A percentile compares a stretch with the other conserved stretches of the same genome.
Evolutionary conservation across 768 basidiomycete species (phyloP).

Genomic region (Termitomyces sp.): DNA sequence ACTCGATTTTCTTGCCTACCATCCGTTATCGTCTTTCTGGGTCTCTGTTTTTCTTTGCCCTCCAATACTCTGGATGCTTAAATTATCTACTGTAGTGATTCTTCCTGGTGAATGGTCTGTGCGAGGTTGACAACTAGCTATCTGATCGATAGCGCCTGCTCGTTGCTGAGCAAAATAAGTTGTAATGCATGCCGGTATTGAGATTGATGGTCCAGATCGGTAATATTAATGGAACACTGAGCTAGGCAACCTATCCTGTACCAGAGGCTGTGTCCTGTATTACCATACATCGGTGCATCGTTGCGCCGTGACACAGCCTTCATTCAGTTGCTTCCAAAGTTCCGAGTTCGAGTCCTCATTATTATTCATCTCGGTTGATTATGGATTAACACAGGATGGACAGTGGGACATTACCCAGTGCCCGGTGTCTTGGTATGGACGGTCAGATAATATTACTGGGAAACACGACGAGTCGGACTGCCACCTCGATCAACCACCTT

Average conservation of each 20-base stretch:
- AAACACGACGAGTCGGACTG: not conserved
- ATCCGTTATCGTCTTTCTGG: not conserved
- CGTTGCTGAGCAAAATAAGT: not conserved
- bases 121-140: not conserved
- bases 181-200: too few relatives aligned
- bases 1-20: not conserved
- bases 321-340: not conserved
- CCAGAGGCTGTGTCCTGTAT: not conserved
- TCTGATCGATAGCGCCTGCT: not conserved
- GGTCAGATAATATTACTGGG: not conserved
- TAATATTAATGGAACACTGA: too few relatives aligned
- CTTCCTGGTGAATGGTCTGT: not conserved
- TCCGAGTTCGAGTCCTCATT: not conserved
- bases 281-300: not conserved
- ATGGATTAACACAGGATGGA: not conserved
- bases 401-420: not conserved
- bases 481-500: not conserved
- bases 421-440: not conserved
- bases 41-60: not conserved
- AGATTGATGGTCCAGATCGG: too few relatives aligned
- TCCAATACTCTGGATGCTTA: too few relatives aligned
- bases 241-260: too few relatives aligned
- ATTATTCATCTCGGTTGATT: not conserved
- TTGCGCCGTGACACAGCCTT: not conserved
- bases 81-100: not conserved